A percentile compares a stretch with the other conserved stretches of the same genome.
phyloP scores from a whole-genome alignment of 495 filamentous ascomycete species.

The Penicillium riverlandense region DNA sequence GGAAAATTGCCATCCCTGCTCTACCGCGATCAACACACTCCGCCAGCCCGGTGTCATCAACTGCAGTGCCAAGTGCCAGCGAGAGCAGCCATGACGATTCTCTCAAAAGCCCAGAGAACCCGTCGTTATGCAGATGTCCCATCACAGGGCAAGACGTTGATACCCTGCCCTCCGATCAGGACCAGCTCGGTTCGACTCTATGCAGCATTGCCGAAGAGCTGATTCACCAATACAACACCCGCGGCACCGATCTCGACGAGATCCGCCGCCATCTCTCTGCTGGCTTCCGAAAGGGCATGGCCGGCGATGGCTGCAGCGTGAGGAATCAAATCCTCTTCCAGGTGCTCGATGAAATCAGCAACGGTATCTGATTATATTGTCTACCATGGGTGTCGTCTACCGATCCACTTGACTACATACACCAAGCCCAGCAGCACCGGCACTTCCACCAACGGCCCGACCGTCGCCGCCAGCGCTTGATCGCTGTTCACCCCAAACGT shows the following conservation, averaged over 20 bases:
- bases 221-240: constrained; percentile 33
- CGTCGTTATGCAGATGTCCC: constrained; percentile 23
- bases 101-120: neutral
- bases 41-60: neutral
- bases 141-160: constrained; percentile 3
- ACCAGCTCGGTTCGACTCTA: constrained; percentile 33
- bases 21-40: constrained; percentile 7
- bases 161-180: constrained; percentile 15
- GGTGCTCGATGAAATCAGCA: constrained; percentile 39
- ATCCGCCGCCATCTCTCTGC: constrained; percentile 28
- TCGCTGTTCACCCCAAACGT: constrained; percentile 69
- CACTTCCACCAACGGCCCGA: constrained; percentile 82
- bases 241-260: constrained; percentile 27
- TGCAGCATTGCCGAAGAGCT: constrained; percentile 35
- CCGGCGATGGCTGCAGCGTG: constrained; percentile 35
- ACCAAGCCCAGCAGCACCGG: constrained; percentile 75
- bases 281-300: constrained; percentile 24
- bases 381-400: neutral
- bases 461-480: constrained; percentile 75
- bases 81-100: neutral
- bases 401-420: constrained; percentile 50
- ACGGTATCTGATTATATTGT: constrained; percentile 11
- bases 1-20: constrained; percentile 36
- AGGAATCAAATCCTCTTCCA: constrained; percentile 37
- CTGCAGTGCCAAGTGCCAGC: neutral